Evolutionary conservation across 1,284 basidiomycete genomes (phyloP).

Genomic region (Ceratobasidium sp.): DNA sequence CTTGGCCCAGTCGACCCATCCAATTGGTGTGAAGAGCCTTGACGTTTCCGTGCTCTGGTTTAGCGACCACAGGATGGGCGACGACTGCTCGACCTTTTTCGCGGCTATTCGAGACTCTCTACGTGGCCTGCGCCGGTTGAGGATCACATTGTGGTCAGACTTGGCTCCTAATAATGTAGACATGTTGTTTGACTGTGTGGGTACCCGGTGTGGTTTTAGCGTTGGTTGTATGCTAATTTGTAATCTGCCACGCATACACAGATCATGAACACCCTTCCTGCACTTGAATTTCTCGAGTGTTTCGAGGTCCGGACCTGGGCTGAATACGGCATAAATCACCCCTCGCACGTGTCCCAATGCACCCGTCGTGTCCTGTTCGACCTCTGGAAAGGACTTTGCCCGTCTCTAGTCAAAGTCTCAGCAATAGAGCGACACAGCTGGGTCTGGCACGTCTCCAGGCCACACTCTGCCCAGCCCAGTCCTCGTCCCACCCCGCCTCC

Average conservation of each 20-base stretch:
- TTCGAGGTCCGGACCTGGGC: conserved; percentile 43
- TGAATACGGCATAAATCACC: conserved; percentile 43
- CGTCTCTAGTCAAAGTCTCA: conserved; percentile 26
- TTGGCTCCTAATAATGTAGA: conserved; percentile 35
- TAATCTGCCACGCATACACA: conserved; percentile 11
- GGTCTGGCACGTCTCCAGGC: conserved; percentile 23
- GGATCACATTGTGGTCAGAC: conserved; percentile 39
- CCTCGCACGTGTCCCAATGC: conserved; percentile 22
- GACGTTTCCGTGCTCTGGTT: conserved; percentile 35
- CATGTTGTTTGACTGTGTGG: conserved; percentile 36
- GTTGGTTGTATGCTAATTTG: conserved; percentile 36
- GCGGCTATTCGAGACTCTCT: conserved; percentile 38
- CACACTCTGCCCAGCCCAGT: conserved; percentile 7
- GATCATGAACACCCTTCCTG: conserved; percentile 39
- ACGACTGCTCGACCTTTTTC: conserved; percentile 36
- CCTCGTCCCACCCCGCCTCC: background rate
- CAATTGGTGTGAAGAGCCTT: conserved; percentile 15
- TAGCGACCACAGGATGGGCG: conserved; percentile 28
- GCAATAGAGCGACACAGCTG: conserved; percentile 29
- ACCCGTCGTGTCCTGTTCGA: conserved; percentile 40
- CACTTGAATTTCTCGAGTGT: conserved; percentile 28
- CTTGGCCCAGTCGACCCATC: conserved; percentile 27
- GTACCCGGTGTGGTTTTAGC: background rate
- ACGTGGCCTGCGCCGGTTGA: conserved; percentile 14
- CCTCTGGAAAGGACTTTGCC: conserved; percentile 38